Evolutionary conservation across 345 rosid genomes (phyloP), one percentile per base, ranked within the genome.

Genomic region (Excoecaria cochinchinensis): DNA sequence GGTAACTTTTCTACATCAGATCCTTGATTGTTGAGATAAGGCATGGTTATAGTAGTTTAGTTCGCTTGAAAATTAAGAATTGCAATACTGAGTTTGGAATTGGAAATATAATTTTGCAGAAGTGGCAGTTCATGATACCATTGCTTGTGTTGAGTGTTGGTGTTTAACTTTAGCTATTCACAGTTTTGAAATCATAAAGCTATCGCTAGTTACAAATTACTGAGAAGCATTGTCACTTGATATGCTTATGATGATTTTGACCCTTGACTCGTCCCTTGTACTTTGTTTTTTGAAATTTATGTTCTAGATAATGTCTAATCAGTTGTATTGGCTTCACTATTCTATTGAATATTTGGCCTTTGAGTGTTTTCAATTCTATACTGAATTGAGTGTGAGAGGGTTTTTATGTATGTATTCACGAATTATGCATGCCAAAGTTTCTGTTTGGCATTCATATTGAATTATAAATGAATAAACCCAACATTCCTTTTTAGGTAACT

Each of bases 1-100:
- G 81, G 81, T 78, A 72, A 48, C 8, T 40, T 39, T 10, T 24
- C 22, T 6, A 44, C 1, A 4, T 58, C 22, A 13, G 38, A 47
- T 42, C n/a, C 59, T 53, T 48, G 51, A 12, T 46, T 57, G 47
- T 31, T 62, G 51, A 67, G 67, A 64, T 25, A 24, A 44, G 19
- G 3, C 21, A 22, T 44, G 19, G 6, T 1, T 3, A 2, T 57
- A 8, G 31, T 2, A 25, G 22, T 50, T 51, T n/a, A 46, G 12
- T 22, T 50, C 50, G 17, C 42, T 73, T 3, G 24, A 38, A 48
- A 19, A 31, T 42, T 14, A 21, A 12, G 15, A 51, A 31, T 21
- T 9, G 31, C 12, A 13, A 25, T 63, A 14, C 31, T 63, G 60
- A 14, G 31, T 31, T 31, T 31, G 31, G 31, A 36, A n/a, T n/a